Evolutionary conservation across 2,329 filamentous ascomycete species (phyloP).

Genomic region (Sclerotiophoma versabilis): DNA sequence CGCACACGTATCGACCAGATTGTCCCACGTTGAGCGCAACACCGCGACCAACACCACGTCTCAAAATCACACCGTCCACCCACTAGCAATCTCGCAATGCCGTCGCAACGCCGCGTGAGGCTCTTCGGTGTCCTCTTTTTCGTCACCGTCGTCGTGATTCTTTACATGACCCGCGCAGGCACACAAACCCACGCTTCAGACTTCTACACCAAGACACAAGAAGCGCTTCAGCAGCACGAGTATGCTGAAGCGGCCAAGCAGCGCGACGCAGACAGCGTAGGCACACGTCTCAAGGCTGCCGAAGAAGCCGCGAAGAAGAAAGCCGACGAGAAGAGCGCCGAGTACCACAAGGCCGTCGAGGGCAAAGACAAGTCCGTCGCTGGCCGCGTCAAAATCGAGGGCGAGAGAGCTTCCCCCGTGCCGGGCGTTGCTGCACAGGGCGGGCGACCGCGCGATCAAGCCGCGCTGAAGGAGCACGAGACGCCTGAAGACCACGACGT

Average conservation of each 20-base stretch:
- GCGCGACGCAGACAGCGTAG: slow-evolving; percentile 63
- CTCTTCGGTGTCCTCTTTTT: slow-evolving; percentile 70
- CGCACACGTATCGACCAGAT: neutral
- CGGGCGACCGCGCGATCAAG: slow-evolving; percentile 51
- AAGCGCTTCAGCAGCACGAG: slow-evolving; percentile 53
- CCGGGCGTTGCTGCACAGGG: slow-evolving; percentile 55
- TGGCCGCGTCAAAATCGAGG: slow-evolving; percentile 60
- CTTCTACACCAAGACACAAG: slow-evolving; percentile 67
- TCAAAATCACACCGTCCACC: neutral
- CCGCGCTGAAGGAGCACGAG: slow-evolving; percentile 54
- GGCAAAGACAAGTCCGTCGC: slow-evolving; percentile 59
- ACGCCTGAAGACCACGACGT: slow-evolving; percentile 68
- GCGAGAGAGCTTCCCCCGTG: slow-evolving; percentile 42
- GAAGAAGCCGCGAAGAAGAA: slow-evolving; percentile 72
- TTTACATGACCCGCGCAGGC: slow-evolving; percentile 75
- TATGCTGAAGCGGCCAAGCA: slow-evolving; percentile 49
- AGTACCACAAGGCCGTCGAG: slow-evolving; percentile 49
- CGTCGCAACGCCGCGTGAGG: slow-evolving; percentile 68
- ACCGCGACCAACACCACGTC: slow-evolving; percentile 3
- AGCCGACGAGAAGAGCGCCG: slow-evolving; percentile 70
- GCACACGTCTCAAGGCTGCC: slow-evolving; percentile 70
- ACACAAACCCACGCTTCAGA: slow-evolving; percentile 60
- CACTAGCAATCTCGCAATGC: slow-evolving; percentile 34
- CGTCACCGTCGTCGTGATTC: slow-evolving; percentile 68
- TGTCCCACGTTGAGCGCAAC: slow-evolving; percentile 8